phyloP scores from a whole-genome alignment of 2,329 filamentous ascomycete genomes.

The Pseudogymnoascus sp. region DNA sequence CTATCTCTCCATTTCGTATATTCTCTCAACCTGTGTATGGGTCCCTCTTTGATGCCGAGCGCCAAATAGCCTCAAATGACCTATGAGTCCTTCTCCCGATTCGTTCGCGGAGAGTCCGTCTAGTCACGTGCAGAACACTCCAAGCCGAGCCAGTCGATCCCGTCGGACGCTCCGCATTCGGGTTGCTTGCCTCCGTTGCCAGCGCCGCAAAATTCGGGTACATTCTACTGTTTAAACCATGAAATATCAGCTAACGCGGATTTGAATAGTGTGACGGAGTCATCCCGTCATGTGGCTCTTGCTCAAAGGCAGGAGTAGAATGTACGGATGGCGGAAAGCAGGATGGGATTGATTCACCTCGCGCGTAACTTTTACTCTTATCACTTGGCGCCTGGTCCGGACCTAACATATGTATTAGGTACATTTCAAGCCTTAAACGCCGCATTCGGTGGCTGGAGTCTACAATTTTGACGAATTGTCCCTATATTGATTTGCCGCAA shows the following conservation, averaged over 20 bases:
- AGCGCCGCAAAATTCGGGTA: slow-evolving; percentile 42
- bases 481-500: slow-evolving; percentile 33
- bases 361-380: slow-evolving; percentile 28
- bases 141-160: background rate
- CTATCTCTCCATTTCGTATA: background rate
- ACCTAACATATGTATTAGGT: slow-evolving; percentile 19
- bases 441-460: slow-evolving; percentile 39
- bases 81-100: background rate
- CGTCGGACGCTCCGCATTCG: slow-evolving; percentile 11
- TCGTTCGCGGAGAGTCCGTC: background rate
- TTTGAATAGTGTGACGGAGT: slow-evolving; percentile 36
- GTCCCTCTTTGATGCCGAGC: background rate
- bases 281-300: slow-evolving; percentile 35
- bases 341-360: slow-evolving; percentile 32
- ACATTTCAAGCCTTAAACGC: slow-evolving; percentile 32
- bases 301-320: slow-evolving; percentile 32
- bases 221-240: slow-evolving; percentile 9
- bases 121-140: background rate
- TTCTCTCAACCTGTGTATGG: background rate
- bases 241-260: background rate
- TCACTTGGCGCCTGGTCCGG: background rate
- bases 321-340: slow-evolving; percentile 38
- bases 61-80: background rate
- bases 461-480: slow-evolving; percentile 34
- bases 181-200: slow-evolving; percentile 30